Base-by-base conservation (phyloP, 2,329 filamentous ascomycete species). In the Apiospora kogelbergensis region DNA sequence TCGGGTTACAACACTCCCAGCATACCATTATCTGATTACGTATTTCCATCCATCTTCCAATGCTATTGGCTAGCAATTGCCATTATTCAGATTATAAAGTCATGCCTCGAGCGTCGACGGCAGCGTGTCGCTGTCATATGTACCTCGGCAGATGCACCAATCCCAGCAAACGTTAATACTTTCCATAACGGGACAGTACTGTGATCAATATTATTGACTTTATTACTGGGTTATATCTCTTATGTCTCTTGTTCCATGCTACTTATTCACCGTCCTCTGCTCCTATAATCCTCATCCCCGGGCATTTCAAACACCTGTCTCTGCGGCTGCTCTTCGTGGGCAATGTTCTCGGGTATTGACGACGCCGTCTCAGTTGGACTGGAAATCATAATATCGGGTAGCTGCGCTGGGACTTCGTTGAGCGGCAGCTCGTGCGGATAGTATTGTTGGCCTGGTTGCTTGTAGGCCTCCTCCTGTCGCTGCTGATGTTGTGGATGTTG, bases 1-100 rank as follows among this genome's bases (percentile, higher is more conserved):
- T 60, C 53, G 53, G 53, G 53, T 60, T 26, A 37, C 53, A 60
- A 60, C 53, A 60, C 37, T 60, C 53, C 53, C 53, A 60, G 26
- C 53, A 60, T 60, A 60, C 53, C 53, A 60, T 60, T 37, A 60
- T 60, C 53, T 37, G 53, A 37, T 60, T 37, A 60, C 37, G 53
- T 37, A 37, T 37, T 37, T 60, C 53, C 53, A 60, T n/a, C 53
- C 7, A n/a, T 37, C 30, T 60, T 60, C 0, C 30, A 13, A n/a
- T 33, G 7, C 2, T 60, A 9, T 6, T 37, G 26, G 17, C 20
- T 4, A 5, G 22, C 22, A 6, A 15, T 48, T 33, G 33, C 10
- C 46, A 26, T 24, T n/a, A 2, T 26, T 26, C 10, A 11, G 5
- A 26, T 53, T 6, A 6, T 53, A 24, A 26, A 53, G 11, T 3